Evolutionary conservation across 2,329 filamentous ascomycete species (phyloP).

Genomic region (Neopestalotiopsis sp.): DNA sequence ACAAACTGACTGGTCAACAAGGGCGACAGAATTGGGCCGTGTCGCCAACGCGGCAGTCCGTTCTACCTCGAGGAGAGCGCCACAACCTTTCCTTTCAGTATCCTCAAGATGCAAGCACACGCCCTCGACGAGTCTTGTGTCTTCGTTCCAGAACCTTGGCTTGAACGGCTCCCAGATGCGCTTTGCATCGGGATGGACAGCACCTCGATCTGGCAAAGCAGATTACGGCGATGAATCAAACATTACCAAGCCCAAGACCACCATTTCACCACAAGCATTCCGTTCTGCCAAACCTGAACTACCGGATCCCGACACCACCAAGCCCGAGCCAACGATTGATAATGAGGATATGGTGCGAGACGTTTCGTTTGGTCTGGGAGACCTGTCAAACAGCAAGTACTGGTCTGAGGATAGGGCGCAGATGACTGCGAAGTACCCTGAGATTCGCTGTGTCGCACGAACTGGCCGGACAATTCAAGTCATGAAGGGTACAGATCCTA

Average conservation of each 20-base stretch:
- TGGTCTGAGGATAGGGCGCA: constrained; percentile 17
- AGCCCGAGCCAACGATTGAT: not conserved
- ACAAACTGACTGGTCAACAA: not conserved
- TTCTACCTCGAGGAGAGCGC: constrained; percentile 2
- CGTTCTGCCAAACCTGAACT: not conserved
- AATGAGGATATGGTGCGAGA: not conserved
- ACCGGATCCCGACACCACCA: not conserved
- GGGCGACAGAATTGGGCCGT: constrained; percentile 20
- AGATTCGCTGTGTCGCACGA: constrained; percentile 45
- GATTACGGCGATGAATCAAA: constrained; percentile 2
- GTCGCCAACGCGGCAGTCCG: constrained; percentile 22
- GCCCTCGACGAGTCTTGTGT: not conserved
- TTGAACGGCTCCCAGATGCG: constrained; percentile 16
- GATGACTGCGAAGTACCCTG: constrained; percentile 23
- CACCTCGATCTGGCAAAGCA: constrained; percentile 18
- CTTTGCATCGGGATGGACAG: constrained; percentile 24
- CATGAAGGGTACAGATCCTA: constrained; percentile 47
- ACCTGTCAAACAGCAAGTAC: constrained; percentile 23
- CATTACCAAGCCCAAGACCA: constrained; percentile 16
- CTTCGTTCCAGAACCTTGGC: constrained; percentile 10
- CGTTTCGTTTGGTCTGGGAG: constrained; percentile 8
- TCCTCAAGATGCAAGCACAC: not conserved
- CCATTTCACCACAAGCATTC: not conserved
- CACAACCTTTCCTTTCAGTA: not conserved
- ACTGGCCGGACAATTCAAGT: constrained; percentile 51